These are phyloP conservation scores for Backusella westeae DNA, from an alignment of 192 early-diverging fungal genomes.

Conservation along the genomic window DNA sequence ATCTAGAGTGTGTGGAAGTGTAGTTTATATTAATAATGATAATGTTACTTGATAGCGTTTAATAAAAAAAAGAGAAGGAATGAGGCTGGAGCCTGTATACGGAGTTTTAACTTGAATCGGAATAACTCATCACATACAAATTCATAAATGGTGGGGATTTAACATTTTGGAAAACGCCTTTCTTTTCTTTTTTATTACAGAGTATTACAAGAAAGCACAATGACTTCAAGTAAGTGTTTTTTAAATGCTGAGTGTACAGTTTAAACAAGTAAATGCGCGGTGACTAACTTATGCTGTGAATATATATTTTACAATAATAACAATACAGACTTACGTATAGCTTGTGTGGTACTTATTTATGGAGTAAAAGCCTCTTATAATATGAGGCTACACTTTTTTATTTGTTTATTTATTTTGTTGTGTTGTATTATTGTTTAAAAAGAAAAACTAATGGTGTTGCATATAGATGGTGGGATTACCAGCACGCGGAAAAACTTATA, in stretches of 20 bases:
- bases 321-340: conserved; percentile 41
- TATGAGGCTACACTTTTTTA: neutral
- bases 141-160: neutral
- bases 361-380: neutral
- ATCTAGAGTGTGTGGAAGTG: neutral
- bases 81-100: neutral
- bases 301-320: neutral
- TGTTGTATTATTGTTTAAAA: neutral
- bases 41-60: neutral
- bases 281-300: neutral
- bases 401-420: neutral
- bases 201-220: neutral
- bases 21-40: neutral
- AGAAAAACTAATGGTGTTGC: conserved; percentile 8
- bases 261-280: too few species aligned
- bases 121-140: neutral
- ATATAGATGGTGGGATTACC: conserved; percentile 87
- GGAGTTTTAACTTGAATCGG: neutral
- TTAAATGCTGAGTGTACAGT: neutral
- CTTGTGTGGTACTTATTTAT: conserved; percentile 41
- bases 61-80: neutral
- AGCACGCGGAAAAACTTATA: conserved; percentile 96
- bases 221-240: conserved; percentile 16
- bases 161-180: conserved; percentile 1
- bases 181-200: neutral